Percentiles rank a stretch among this genome's conserved stretches.
These are phyloP conservation scores for Acacia pycnantha DNA, from an alignment of 331 rosid species.

Conservation along the genomic window DNA sequence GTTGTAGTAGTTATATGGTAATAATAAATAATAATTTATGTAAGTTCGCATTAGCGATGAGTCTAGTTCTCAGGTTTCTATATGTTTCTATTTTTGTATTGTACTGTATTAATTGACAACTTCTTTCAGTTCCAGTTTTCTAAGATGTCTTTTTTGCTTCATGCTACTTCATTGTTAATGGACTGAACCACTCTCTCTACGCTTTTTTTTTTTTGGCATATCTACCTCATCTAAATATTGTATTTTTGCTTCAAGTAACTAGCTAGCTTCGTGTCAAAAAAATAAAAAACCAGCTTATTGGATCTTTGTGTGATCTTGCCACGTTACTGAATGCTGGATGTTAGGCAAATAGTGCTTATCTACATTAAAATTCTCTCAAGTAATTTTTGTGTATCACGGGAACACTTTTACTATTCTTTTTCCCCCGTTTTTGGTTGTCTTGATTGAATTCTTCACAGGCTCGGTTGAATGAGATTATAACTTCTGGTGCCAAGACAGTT, in stretches of 20 bases:
- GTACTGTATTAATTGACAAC: background rate
- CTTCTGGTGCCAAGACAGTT: conserved; percentile 48
- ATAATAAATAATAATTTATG: background rate
- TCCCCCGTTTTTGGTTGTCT: background rate
- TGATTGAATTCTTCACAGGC: conserved; percentile 53
- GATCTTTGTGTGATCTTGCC: background rate
- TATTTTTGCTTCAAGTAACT: background rate
- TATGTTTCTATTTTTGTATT: background rate
- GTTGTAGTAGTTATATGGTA: background rate
- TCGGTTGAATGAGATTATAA: conserved; percentile 82
- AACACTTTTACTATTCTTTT: background rate
- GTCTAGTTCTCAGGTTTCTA: background rate
- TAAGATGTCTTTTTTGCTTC: background rate
- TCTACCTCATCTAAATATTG: background rate
- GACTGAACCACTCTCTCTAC: background rate
- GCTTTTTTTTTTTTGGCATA: background rate
- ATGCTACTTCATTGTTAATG: background rate
- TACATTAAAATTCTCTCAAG: background rate
- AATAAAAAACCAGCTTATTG: background rate
- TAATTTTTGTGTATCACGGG: conserved; percentile 3
- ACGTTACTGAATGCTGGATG: background rate
- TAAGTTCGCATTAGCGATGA: background rate
- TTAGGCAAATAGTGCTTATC: background rate
- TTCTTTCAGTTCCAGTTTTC: background rate
- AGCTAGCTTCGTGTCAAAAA: background rate